phyloP scores from a whole-genome alignment of 2,329 filamentous ascomycete genomes.

The Grosmannia huntii region DNA sequence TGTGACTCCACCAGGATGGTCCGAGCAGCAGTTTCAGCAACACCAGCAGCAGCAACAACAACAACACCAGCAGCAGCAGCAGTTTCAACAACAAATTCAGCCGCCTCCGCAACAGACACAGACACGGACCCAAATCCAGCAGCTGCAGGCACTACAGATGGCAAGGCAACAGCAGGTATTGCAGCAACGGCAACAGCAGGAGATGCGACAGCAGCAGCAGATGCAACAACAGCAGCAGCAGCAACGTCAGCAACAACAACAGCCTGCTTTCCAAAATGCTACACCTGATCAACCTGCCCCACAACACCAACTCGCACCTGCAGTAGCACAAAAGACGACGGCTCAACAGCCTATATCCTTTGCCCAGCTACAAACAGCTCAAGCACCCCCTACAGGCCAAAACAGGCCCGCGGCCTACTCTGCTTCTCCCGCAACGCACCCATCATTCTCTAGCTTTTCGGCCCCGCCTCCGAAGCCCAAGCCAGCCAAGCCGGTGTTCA shows the following conservation, averaged over 20 bases:
- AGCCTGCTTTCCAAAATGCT: background rate
- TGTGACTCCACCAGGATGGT: background rate
- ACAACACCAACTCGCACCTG: background rate
- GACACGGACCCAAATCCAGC: background rate
- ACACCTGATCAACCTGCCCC: background rate
- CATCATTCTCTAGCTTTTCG: background rate
- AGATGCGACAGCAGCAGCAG: background rate
- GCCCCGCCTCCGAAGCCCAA: constrained; percentile 1
- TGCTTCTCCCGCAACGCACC: background rate
- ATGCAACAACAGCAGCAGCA: constrained; percentile 2
- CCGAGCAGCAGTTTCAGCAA: constrained; percentile 1
- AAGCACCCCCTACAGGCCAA: background rate
- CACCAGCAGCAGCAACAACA: constrained; percentile 1
- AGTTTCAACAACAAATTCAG: background rate
- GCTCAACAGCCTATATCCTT: background rate
- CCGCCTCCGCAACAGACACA: background rate
- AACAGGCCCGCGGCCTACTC: background rate
- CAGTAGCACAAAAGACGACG: background rate
- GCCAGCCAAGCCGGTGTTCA: background rate
- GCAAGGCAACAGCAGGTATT: background rate
- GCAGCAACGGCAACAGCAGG: background rate
- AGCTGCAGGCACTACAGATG: background rate
- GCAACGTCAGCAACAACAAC: background rate
- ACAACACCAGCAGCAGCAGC: background rate
- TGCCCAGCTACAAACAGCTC: background rate